These are phyloP conservation scores for Plasmodium fragile DNA, from an alignment of 169 alveolate species.

Conservation along the genomic window DNA sequence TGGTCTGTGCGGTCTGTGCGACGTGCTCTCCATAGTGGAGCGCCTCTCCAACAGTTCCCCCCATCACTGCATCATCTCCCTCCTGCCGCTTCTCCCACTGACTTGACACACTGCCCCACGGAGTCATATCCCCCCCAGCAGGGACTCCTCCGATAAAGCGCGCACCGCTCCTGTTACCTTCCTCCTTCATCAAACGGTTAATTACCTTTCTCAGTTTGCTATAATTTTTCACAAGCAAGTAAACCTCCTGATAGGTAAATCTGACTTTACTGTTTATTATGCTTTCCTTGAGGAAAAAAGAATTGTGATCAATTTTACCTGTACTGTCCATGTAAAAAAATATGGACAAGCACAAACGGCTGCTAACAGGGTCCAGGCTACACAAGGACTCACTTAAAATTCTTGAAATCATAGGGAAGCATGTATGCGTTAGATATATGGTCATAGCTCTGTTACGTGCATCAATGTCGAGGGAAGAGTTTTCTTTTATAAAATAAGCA, in stretches of 20 bases:
- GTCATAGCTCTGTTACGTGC: slow-evolving; percentile 94
- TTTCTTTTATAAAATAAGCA: slow-evolving; percentile 93
- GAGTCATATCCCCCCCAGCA: neutral
- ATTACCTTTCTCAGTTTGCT: slow-evolving; percentile 24
- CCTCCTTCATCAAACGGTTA: slow-evolving; percentile 24
- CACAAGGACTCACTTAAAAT: slow-evolving; percentile 67
- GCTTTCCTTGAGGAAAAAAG: slow-evolving; percentile 57
- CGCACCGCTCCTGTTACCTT: neutral
- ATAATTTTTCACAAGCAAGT: slow-evolving; percentile 16
- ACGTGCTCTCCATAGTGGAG: neutral
- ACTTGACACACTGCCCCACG: neutral
- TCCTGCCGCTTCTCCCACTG: neutral
- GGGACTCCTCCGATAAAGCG: neutral
- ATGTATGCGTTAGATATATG: slow-evolving; percentile 92
- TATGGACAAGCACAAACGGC: slow-evolving; percentile 52
- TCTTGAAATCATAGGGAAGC: slow-evolving; percentile 77
- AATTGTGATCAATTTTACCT: slow-evolving; percentile 63
- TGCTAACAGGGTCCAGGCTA: slow-evolving; percentile 57
- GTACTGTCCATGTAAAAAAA: slow-evolving; percentile 74
- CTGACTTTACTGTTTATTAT: slow-evolving; percentile 59
- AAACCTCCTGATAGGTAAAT: slow-evolving; percentile 68
- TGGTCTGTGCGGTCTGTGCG: neutral
- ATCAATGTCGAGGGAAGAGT: slow-evolving; percentile 93
- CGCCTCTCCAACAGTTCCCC: neutral
- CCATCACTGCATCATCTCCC: neutral